phyloP scores from a whole-genome alignment of 192 early-diverging fungal genomes.

The Linnemannia elongata region DNA sequence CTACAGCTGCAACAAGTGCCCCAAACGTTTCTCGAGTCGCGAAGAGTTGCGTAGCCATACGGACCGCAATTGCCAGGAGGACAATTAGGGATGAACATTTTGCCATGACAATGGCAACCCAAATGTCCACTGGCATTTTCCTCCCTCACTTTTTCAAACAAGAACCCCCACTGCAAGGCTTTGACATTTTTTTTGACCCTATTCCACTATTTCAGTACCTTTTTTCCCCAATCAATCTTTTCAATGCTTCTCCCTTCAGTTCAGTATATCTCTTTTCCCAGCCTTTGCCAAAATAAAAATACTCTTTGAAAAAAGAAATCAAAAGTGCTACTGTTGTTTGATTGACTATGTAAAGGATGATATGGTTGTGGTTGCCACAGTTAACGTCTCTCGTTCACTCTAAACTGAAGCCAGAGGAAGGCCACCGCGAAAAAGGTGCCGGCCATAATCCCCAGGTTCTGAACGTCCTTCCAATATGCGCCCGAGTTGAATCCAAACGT shows the following conservation, averaged over 20 bases:
- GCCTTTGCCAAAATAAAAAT: constrained; percentile 15
- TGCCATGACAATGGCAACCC: not conserved
- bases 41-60: constrained; percentile 63
- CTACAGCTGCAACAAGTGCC: constrained; percentile 67
- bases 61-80: constrained; percentile 38
- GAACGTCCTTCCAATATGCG: constrained; percentile 87
- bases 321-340: not conserved
- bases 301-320: constrained; percentile 5
- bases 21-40: constrained; percentile 63
- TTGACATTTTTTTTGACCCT: not conserved
- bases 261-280: not conserved
- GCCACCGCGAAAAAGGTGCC: constrained; percentile 71
- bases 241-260: not conserved
- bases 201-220: constrained; percentile 1
- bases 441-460: constrained; percentile 70
- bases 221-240: not conserved
- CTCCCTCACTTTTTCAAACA: not conserved
- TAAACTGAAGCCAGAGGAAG: constrained; percentile 81
- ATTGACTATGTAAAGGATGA: not conserved
- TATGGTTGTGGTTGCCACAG: not conserved
- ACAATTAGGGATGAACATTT: constrained; percentile 19
- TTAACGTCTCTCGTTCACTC: constrained; percentile 86
- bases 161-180: constrained; percentile 14
- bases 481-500: constrained; percentile 91
- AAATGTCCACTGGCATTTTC: constrained; percentile 7